phyloP scores from a whole-genome alignment of 2,329 filamentous ascomycete genomes.

The Thelonectria rubi region DNA sequence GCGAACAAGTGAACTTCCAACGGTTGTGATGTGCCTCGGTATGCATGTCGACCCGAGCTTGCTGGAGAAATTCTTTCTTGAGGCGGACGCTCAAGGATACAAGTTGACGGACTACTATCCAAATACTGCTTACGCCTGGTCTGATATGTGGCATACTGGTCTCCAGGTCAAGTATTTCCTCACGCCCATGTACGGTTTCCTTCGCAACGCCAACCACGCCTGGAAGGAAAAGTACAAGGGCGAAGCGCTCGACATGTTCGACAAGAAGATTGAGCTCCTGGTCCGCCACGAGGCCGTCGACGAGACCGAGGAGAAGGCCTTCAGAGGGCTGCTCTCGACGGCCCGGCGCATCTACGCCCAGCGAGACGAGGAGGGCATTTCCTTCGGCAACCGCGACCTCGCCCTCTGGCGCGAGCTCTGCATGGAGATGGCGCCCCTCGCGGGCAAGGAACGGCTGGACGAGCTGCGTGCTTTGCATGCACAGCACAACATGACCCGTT shows the following conservation, averaged over 20 bases:
- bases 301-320: slow-evolving; percentile 1
- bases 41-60: not conserved
- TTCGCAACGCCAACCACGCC: not conserved
- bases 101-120: not conserved
- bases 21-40: not conserved
- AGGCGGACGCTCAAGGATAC: not conserved
- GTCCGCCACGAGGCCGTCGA: slow-evolving; percentile 18
- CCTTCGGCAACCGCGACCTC: not conserved
- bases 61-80: not conserved
- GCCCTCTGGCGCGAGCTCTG: not conserved
- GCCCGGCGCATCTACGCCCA: not conserved
- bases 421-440: too few species aligned
- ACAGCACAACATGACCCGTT: too few species aligned
- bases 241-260: slow-evolving; percentile 23
- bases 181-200: not conserved
- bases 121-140: too few species aligned
- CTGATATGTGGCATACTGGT: too few species aligned
- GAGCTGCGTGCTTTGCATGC: too few species aligned
- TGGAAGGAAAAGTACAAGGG: slow-evolving; percentile 13
- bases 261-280: slow-evolving; percentile 24
- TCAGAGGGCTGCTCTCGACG: not conserved
- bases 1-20: too few species aligned
- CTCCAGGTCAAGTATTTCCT: not conserved
- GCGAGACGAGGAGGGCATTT: too few species aligned
- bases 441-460: too few species aligned